Conservation (phyloP, 2,329 filamentous ascomycete species). For the Pestalotiopsis sp. region DNA sequence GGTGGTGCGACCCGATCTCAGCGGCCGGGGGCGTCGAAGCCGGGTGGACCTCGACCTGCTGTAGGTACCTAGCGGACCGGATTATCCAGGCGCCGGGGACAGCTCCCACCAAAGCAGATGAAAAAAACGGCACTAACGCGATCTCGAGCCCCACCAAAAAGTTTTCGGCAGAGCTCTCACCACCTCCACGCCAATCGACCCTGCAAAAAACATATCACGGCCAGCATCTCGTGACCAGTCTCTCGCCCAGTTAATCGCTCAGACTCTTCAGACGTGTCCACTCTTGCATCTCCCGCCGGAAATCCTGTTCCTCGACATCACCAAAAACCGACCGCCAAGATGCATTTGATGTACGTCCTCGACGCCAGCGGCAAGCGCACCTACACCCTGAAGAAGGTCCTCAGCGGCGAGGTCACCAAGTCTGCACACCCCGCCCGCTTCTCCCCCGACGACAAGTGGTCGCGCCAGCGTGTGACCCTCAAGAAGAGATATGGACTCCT, state of each 20-base stretch:
- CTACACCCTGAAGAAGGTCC: constrained; percentile 94
- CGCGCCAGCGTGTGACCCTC: constrained; percentile 89
- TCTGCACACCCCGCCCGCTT: constrained; percentile 95
- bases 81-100: neutral
- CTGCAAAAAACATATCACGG: neutral
- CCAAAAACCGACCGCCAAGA: constrained; percentile 26
- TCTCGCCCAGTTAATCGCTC: neutral
- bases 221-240: neutral
- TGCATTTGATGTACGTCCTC: constrained; percentile 81
- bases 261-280: neutral
- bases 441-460: constrained; percentile 98
- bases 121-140: neutral
- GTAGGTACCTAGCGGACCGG: neutral
- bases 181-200: neutral
- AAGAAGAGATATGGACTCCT: constrained; percentile 92
- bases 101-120: neutral
- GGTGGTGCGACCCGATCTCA: neutral
- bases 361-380: constrained; percentile 81
- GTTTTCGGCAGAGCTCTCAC: constrained; percentile 7
- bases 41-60: neutral
- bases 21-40: neutral
- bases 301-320: neutral
- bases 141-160: constrained; percentile 12
- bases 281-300: neutral
- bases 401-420: constrained; percentile 84